A percentile compares a stretch with the other conserved stretches of the same genome.
These are phyloP conservation scores for Coprinellus micaceus DNA, from an alignment of 768 basidiomycete genomes.

Conservation along the genomic window DNA sequence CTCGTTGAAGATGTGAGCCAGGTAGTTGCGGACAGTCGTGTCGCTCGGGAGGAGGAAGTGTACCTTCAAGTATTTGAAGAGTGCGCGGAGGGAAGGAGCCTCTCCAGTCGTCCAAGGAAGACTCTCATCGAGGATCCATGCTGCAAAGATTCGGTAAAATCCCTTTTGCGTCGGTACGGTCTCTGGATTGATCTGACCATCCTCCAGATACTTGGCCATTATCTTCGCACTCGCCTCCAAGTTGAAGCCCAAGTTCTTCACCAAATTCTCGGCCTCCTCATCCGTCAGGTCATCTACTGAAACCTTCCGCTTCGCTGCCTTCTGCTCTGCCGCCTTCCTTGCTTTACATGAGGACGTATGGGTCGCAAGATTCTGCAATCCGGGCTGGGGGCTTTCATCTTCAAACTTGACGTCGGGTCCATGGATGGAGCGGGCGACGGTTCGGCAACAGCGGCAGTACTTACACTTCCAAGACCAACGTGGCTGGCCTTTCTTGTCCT, in stretches of 20 bases:
- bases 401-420: neutral
- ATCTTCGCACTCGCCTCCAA: slow-evolving; percentile 18
- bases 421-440: neutral
- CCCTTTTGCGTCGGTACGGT: slow-evolving; percentile 21
- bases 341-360: neutral
- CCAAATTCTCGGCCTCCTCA: neutral
- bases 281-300: neutral
- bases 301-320: neutral
- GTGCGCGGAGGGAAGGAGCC: slow-evolving; percentile 10
- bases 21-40: slow-evolving; percentile 22
- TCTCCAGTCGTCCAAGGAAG: slow-evolving; percentile 30
- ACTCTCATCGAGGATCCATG: slow-evolving; percentile 32
- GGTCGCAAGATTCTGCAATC: neutral
- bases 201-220: slow-evolving; percentile 26
- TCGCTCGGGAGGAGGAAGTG: slow-evolving; percentile 17
- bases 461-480: slow-evolving; percentile 11
- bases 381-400: neutral
- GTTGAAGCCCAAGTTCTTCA: slow-evolving; percentile 12
- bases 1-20: slow-evolving; percentile 19
- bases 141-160: slow-evolving; percentile 26
- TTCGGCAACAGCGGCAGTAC: neutral
- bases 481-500: neutral
- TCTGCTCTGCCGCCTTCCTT: too few species aligned
- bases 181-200: slow-evolving; percentile 30
- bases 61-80: slow-evolving; percentile 24